Evolutionary conservation across 2,329 filamentous ascomycete genomes (phyloP), one percentile per base, ranked within the genome.

Genomic region (Aspergillus proliferans): DNA sequence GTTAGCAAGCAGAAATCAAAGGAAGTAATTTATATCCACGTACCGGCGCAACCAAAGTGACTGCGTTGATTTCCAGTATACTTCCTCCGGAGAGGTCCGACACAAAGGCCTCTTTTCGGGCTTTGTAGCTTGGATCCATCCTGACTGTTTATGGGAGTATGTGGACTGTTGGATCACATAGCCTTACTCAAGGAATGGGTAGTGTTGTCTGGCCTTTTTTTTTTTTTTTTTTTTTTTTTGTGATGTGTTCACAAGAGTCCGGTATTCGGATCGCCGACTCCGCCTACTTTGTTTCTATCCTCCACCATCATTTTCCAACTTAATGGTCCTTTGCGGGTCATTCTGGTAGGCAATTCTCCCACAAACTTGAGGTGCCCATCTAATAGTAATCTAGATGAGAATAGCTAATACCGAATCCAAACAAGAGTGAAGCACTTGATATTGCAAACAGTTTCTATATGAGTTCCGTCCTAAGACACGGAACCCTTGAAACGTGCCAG

Each of bases 41-140:
- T 80, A 96, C 93, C 64, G 91, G 85, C 64, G 89, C 88, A 55
- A 95, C 85, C 44, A 87, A 80, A 43, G 88, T 89, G 58, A 97
- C 87, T 60, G 82, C 80, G 67, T 91, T 92, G 73, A 98, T 91
- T 68, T 98, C 93, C 58, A 79, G 74, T 52, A 95, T 84, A 28
- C 83, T 80, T 51, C 93, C 89, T 38, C 93, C 93, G 6, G 86
- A 84, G 26, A 95, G 82, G 67, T 90, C 88, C 47, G 92, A 95
- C 63, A 98, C 93, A 68, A 95, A 95, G 65, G 89, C 89, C 76
- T 95, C 91, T 75, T 98, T 98, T 58, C 86, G 79, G 62, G 86
- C 82, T 73, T 96, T 98, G 76, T 96, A 95, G 71, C 79, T 85
- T 47, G 64, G 57, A 40, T 68, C 65, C 70, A 69, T 70, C 7